A percentile compares a stretch with the other conserved stretches of the same genome.
phyloP scores from a whole-genome alignment of 2,329 filamentous ascomycete species.

The Fusarium coffeatum region DNA sequence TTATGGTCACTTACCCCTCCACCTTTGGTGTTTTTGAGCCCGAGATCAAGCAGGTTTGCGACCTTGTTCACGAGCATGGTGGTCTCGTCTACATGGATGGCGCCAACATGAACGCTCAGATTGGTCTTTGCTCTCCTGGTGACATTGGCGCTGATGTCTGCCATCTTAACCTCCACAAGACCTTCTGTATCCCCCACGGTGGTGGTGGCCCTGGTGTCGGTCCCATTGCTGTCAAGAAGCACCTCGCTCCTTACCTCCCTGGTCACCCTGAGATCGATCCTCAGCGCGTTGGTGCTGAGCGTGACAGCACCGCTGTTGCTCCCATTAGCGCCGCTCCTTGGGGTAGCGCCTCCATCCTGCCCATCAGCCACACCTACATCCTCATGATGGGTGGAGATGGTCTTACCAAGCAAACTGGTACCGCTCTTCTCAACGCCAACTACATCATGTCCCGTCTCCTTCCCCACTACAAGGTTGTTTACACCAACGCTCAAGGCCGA shows the following conservation, averaged over 20 bases:
- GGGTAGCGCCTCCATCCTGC: conserved; percentile 91
- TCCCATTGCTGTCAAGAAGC: conserved; percentile 89
- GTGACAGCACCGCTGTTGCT: conserved; percentile 63
- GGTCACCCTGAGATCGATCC: conserved; percentile 45
- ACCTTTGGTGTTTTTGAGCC: conserved; percentile 97
- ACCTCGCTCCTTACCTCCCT: conserved; percentile 77
- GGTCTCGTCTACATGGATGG: conserved; percentile 99
- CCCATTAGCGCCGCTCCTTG: conserved; percentile 69
- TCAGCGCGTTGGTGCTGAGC: conserved; percentile 51
- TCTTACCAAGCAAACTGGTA: conserved; percentile 88
- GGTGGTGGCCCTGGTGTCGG: conserved; percentile 94
- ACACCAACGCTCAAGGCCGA: conserved; percentile 88
- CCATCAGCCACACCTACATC: conserved; percentile 96
- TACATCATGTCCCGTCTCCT: conserved; percentile 92
- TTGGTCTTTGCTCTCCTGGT: conserved; percentile 91
- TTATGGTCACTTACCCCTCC: conserved; percentile 97
- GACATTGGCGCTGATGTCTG: conserved; percentile 98
- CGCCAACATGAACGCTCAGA: conserved; percentile 98
- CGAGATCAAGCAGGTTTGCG: conserved; percentile 84
- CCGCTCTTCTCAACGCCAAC: conserved; percentile 94
- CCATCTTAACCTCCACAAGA: conserved; percentile 98
- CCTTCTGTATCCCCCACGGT: conserved; percentile 97
- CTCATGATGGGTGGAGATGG: conserved; percentile 84
- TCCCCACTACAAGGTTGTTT: conserved; percentile 89
- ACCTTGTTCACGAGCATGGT: conserved; percentile 86